Percentiles rank a stretch among this genome's conserved stretches.
These are phyloP conservation scores for Rhazya stricta DNA, from an alignment of 257 asterid species.

Conservation along the genomic window DNA sequence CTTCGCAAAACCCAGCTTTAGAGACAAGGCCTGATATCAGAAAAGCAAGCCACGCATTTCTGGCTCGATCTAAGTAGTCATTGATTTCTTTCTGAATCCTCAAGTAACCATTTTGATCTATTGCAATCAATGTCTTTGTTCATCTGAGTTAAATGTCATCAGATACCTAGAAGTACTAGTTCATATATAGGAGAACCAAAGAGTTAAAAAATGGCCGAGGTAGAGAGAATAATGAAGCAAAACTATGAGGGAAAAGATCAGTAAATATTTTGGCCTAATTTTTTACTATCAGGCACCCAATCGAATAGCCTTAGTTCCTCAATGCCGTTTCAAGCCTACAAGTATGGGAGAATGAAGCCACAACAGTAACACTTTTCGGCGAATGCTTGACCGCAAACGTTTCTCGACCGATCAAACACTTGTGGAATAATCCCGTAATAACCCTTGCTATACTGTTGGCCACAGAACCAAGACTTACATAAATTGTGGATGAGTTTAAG, in stretches of 20 bases:
- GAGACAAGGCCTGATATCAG: not conserved
- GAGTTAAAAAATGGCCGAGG: not conserved
- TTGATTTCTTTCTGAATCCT: too few species aligned
- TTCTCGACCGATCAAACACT: too few species aligned
- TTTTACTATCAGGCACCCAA: too few species aligned
- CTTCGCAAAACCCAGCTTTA: not conserved
- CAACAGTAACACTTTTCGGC: not conserved
- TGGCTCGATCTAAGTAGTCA: not conserved
- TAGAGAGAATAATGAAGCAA: not conserved
- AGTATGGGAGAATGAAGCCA: not conserved
- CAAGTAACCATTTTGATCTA: not conserved
- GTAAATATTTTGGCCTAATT: not conserved
- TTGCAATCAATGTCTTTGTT: not conserved
- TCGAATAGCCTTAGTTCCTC: too few species aligned
- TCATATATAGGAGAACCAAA: not conserved
- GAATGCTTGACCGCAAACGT: too few species aligned
- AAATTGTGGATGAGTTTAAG: constrained; percentile 37
- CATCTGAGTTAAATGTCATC: too few species aligned
- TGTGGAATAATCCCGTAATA: not conserved
- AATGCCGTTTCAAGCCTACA: too few species aligned
- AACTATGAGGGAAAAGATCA: too few species aligned
- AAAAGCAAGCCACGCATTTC: not conserved
- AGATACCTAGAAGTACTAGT: too few species aligned
- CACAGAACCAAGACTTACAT: not conserved
- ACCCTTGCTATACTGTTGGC: not conserved